phyloP scores from a whole-genome alignment of 1,284 basidiomycete genomes.

The Microstroma glucosiphilum region DNA sequence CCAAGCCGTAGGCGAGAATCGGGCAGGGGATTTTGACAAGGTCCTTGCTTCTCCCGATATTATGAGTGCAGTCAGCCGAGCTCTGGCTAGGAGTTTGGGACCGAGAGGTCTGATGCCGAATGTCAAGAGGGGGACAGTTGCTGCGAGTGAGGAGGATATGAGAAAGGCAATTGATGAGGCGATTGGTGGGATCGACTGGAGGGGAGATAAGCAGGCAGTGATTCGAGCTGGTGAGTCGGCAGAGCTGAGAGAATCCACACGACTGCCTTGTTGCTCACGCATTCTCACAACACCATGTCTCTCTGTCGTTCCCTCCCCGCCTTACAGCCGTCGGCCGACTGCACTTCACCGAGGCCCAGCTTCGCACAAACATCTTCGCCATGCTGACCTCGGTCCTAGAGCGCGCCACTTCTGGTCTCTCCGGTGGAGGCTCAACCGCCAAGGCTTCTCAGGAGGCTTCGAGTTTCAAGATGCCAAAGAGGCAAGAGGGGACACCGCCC shows the following conservation, averaged over 20 bases:
- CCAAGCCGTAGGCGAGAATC: conserved; percentile 32
- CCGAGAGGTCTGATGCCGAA: conserved; percentile 93
- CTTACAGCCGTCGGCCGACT: conserved; percentile 54
- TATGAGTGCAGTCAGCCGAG: conserved; percentile 62
- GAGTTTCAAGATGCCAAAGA: conserved; percentile 1
- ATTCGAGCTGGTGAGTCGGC: conserved; percentile 62
- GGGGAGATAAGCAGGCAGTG: conserved; percentile 77
- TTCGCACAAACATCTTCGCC: conserved; percentile 71
- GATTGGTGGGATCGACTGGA: conserved; percentile 82
- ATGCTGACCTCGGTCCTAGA: conserved; percentile 66
- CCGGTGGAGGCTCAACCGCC: neutral
- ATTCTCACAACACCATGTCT: neutral
- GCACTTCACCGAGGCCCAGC: conserved; percentile 64
- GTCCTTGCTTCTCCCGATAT: conserved; percentile 76
- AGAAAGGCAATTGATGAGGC: conserved; percentile 66
- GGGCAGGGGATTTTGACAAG: conserved; percentile 57
- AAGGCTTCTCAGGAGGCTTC: neutral
- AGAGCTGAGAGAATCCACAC: neutral
- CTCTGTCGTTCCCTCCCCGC: neutral
- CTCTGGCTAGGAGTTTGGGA: conserved; percentile 80
- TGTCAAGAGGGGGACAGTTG: conserved; percentile 82
- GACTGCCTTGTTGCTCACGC: neutral
- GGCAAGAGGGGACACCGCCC: neutral
- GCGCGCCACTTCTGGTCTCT: neutral
- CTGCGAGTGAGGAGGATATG: conserved; percentile 62